These are phyloP conservation scores for Crucihimalaya himalaica DNA, from an alignment of 345 rosid genomes.

Conservation along the genomic window DNA sequence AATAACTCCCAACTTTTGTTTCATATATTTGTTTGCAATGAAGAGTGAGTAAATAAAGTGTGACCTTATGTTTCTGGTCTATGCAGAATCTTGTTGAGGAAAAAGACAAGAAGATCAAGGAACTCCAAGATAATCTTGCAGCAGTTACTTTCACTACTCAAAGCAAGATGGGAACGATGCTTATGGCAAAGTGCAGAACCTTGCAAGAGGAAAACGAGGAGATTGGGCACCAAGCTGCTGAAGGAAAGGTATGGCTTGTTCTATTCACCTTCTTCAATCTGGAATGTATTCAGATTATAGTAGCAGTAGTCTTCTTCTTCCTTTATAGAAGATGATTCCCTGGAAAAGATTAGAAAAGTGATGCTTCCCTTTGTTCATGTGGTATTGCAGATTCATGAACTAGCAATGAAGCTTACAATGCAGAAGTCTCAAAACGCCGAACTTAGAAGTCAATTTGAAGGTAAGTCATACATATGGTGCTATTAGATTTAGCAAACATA, in stretches of 20 bases:
- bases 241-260: constrained; percentile 75
- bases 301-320: not conserved
- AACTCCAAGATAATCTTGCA: constrained; percentile 85
- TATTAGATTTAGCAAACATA: not conserved
- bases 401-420: constrained; percentile 76
- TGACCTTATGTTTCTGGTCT: not conserved
- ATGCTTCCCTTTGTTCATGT: constrained; percentile 9
- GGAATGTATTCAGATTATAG: not conserved
- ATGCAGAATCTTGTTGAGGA: constrained; percentile 86
- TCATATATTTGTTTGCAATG: not conserved
- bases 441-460: constrained; percentile 88
- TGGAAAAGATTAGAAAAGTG: not conserved
- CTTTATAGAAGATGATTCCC: not conserved
- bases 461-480: constrained; percentile 42
- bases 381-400: constrained; percentile 74
- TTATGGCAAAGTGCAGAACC: constrained; percentile 93
- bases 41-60: not conserved
- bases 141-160: constrained; percentile 88
- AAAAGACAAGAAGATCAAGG: constrained; percentile 94
- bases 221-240: constrained; percentile 92
- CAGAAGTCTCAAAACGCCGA: constrained; percentile 86
- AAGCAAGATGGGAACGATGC: constrained; percentile 93
- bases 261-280: constrained; percentile 8
- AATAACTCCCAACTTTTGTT: not conserved
- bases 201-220: constrained; percentile 97